Conservation (phyloP, 352 stramenopile species). For the Lagenidium sp. region DNA sequence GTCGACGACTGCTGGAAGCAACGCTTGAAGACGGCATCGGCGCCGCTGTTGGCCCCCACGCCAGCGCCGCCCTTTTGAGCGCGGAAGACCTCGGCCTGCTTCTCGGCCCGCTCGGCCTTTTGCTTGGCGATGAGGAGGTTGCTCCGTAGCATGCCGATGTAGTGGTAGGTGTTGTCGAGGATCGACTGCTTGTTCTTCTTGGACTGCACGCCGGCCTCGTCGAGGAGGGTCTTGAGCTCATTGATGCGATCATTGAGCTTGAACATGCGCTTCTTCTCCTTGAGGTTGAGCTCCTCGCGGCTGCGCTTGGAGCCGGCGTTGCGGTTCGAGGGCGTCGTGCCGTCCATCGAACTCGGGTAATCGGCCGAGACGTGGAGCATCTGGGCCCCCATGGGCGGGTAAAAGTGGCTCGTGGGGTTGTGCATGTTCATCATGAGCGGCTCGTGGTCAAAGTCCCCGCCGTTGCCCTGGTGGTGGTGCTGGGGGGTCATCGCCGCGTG, state of each 20-base stretch:
- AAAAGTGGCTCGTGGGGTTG: slow-evolving; percentile 36
- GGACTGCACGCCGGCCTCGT: slow-evolving; percentile 20
- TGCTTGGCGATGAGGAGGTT: slow-evolving; percentile 23
- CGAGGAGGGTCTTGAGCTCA: slow-evolving; percentile 15
- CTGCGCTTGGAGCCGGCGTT: slow-evolving; percentile 28
- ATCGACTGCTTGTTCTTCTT: slow-evolving; percentile 38
- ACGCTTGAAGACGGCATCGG: slow-evolving; percentile 38
- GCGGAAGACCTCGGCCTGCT: slow-evolving; percentile 18
- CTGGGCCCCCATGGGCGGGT: slow-evolving; percentile 39
- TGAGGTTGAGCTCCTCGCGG: slow-evolving; percentile 72
- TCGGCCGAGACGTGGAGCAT: slow-evolving; percentile 66
- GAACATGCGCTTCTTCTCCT: slow-evolving; percentile 88
- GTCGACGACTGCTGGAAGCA: slow-evolving; percentile 63
- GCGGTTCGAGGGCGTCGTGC: slow-evolving; percentile 18
- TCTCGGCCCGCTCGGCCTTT: slow-evolving; percentile 19
- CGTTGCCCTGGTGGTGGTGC: slow-evolving; percentile 31
- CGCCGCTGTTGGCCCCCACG: slow-evolving; percentile 9
- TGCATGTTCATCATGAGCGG: slow-evolving; percentile 66
- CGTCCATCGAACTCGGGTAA: slow-evolving; percentile 31
- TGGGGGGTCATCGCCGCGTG: slow-evolving; percentile 25
- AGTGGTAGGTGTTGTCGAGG: slow-evolving; percentile 22
- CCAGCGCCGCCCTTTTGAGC: slow-evolving; percentile 10
- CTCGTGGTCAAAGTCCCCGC: slow-evolving; percentile 50
- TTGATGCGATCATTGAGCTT: slow-evolving; percentile 85
- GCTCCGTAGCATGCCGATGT: slow-evolving; percentile 19